Conservation (phyloP, 768 basidiomycete species). For the Hydnomerulius pinastri region DNA sequence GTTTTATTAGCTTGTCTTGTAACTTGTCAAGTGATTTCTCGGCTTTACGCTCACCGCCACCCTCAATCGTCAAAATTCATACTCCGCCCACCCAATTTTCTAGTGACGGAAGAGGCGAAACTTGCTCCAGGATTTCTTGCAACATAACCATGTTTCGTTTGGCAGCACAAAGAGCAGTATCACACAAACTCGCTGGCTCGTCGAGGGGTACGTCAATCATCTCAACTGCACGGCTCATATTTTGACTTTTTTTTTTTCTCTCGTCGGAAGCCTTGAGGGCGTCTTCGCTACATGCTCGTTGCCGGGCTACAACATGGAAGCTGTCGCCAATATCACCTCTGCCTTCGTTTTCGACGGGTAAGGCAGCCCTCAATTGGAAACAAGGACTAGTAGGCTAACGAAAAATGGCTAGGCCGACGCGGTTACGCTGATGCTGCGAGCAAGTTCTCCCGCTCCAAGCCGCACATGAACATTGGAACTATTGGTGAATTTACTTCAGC, state of each 20-base stretch:
- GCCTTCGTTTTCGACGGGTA: slow-evolving; percentile 12
- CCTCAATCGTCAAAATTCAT: slow-evolving; percentile 16
- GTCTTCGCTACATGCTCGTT: slow-evolving; percentile 15
- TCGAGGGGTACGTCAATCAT: slow-evolving; percentile 11
- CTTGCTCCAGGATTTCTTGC: slow-evolving; percentile 6
- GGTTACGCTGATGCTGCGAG: slow-evolving; percentile 69
- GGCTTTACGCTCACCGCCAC: slow-evolving; percentile 1
- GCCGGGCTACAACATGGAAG: slow-evolving; percentile 13
- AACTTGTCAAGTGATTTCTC: too few relatives aligned
- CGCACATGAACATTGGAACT: slow-evolving; percentile 95
- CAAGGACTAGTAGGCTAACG: slow-evolving; percentile 9
- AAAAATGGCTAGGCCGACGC: slow-evolving; percentile 36
- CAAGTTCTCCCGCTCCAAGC: slow-evolving; percentile 74
- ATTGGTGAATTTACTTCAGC: slow-evolving; percentile 55
- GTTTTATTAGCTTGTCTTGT: too few relatives aligned
- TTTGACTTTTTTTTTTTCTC: not conserved
- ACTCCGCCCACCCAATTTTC: slow-evolving; percentile 30
- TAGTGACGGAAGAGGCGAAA: not conserved
- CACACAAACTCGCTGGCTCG: slow-evolving; percentile 13
- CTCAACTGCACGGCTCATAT: too few relatives aligned
- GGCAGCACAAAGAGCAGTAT: slow-evolving; percentile 23
- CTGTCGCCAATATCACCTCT: slow-evolving; percentile 1
- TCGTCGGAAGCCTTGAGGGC: slow-evolving; percentile 2
- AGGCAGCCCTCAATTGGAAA: slow-evolving; percentile 26
- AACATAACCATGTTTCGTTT: slow-evolving; percentile 32